Percentiles rank a stretch among this genome's conserved stretches.
These are phyloP conservation scores for Phycomyces nitens DNA, from an alignment of 192 early-diverging fungal genomes.

Conservation along the genomic window DNA sequence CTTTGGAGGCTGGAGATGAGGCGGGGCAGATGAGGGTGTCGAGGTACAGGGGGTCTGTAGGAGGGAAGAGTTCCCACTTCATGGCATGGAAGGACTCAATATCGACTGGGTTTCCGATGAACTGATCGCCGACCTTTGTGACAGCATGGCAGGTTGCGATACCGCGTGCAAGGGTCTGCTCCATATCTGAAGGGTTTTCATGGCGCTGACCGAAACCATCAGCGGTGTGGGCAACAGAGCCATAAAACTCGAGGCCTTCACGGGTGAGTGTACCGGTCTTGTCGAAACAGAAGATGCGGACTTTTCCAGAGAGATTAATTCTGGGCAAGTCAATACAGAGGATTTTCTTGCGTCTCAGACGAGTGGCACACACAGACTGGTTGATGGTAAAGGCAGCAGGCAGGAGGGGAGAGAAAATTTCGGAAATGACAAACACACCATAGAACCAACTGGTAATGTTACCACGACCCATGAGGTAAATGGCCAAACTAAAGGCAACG, in stretches of 20 bases:
- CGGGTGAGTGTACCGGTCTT: constrained; percentile 79
- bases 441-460: constrained; percentile 71
- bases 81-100: constrained; percentile 75
- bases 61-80: constrained; percentile 39
- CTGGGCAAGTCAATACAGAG: constrained; percentile 72
- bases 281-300: constrained; percentile 73
- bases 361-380: constrained; percentile 64
- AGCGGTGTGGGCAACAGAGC: constrained; percentile 24
- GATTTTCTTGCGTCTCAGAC: constrained; percentile 59
- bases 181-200: constrained; percentile 31
- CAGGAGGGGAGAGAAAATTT: constrained; percentile 65
- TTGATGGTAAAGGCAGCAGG: constrained; percentile 74
- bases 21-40: constrained; percentile 50
- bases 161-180: constrained; percentile 32
- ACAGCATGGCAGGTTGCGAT: constrained; percentile 67
- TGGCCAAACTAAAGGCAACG: constrained; percentile 48
- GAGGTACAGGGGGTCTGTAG: constrained; percentile 30
- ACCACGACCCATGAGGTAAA: constrained; percentile 58
- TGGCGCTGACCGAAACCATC: constrained; percentile 26
- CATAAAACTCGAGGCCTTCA: constrained; percentile 68
- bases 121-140: constrained; percentile 47
- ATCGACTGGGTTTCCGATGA: constrained; percentile 76
- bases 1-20: constrained; percentile 15
- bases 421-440: constrained; percentile 69
- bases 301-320: constrained; percentile 72